phyloP scores from a whole-genome alignment of 1,139 yeast species.

The Zygosaccharomyces sapae region DNA sequence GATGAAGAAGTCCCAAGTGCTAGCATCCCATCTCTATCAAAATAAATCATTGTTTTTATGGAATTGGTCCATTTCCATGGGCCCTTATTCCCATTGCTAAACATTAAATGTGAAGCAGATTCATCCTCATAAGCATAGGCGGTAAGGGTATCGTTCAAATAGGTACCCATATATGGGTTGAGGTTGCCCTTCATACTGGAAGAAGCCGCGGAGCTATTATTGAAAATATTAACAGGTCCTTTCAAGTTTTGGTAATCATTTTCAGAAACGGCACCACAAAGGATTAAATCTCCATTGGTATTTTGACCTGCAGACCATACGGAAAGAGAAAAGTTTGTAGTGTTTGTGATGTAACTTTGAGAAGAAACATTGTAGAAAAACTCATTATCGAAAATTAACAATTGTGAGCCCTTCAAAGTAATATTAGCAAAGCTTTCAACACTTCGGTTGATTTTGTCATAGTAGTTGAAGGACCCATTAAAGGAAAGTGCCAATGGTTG shows the following conservation, averaged over 20 bases:
- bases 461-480: slow-evolving; percentile 33
- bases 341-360: slow-evolving; percentile 14
- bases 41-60: slow-evolving; percentile 20
- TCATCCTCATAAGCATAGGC: slow-evolving; percentile 32
- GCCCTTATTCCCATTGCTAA: slow-evolving; percentile 5
- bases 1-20: slow-evolving; percentile 21
- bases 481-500: slow-evolving; percentile 21
- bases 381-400: slow-evolving; percentile 24
- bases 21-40: slow-evolving; percentile 19
- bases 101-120: slow-evolving; percentile 43
- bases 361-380: slow-evolving; percentile 27
- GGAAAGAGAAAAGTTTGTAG: slow-evolving; percentile 30
- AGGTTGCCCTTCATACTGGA: slow-evolving; percentile 2
- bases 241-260: slow-evolving; percentile 17
- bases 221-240: slow-evolving; percentile 17
- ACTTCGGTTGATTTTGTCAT: slow-evolving; percentile 18
- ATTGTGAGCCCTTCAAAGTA: slow-evolving; percentile 25
- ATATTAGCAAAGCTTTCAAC: slow-evolving; percentile 22
- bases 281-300: slow-evolving; percentile 33
- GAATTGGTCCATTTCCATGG: slow-evolving; percentile 18
- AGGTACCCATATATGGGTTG: slow-evolving; percentile 27
- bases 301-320: slow-evolving; percentile 32
- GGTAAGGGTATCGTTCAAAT: slow-evolving; percentile 25
- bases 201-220: slow-evolving; percentile 7
- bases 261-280: slow-evolving; percentile 36